These are phyloP conservation scores for Cryphonectria radicalis DNA, from an alignment of 2,329 filamentous ascomycete genomes.

Conservation along the genomic window DNA sequence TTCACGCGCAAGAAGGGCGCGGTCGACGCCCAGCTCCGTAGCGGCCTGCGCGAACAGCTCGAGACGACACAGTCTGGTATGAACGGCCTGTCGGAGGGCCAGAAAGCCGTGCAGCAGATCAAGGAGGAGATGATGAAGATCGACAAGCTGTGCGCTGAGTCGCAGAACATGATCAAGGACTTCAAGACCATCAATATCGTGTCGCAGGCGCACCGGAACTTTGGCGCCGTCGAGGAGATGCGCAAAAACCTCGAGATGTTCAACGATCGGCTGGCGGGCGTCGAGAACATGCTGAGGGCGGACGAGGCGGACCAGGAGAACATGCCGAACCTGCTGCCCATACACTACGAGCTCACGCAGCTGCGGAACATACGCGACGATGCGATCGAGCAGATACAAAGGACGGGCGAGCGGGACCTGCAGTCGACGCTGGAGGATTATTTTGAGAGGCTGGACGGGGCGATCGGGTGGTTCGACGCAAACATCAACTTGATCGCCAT, in stretches of 20 bases:
- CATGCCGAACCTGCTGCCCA: slow-evolving; percentile 87
- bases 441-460: slow-evolving; percentile 83
- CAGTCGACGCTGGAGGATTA: slow-evolving; percentile 87
- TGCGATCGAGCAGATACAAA: slow-evolving; percentile 93
- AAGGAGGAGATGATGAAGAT: slow-evolving; percentile 99
- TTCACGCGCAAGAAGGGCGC: slow-evolving; percentile 92
- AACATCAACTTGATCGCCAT: slow-evolving; percentile 88
- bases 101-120: slow-evolving; percentile 88
- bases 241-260: slow-evolving; percentile 88
- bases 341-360: slow-evolving; percentile 91
- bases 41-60: slow-evolving; percentile 87
- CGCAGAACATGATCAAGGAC: slow-evolving; percentile 96
- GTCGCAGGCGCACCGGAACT: slow-evolving; percentile 94
- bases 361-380: slow-evolving; percentile 93
- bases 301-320: slow-evolving; percentile 86
- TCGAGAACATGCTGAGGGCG: slow-evolving; percentile 78
- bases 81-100: slow-evolving; percentile 83
- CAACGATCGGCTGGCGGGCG: slow-evolving; percentile 72
- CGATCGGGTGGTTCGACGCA: slow-evolving; percentile 94
- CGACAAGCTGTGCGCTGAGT: slow-evolving; percentile 94
- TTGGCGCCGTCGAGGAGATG: slow-evolving; percentile 92
- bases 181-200: slow-evolving; percentile 92
- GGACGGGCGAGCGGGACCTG: slow-evolving; percentile 72
- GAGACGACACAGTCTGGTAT: slow-evolving; percentile 94
- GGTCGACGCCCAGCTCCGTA: slow-evolving; percentile 87